These are phyloP conservation scores for Salix udensis DNA, from an alignment of 345 rosid genomes.

Conservation along the genomic window DNA sequence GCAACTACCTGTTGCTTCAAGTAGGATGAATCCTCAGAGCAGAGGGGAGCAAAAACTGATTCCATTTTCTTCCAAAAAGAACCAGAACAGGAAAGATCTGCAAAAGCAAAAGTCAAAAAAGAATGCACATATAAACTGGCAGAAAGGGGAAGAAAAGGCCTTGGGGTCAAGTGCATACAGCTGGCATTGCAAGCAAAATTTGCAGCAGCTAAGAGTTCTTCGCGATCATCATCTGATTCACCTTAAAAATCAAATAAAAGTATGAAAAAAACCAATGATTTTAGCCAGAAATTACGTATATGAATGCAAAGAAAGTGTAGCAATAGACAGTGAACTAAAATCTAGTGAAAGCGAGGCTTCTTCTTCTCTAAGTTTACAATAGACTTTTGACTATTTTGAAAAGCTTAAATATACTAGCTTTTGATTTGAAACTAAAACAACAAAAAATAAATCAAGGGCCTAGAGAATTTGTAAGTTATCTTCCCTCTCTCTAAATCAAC, in stretches of 20 bases:
- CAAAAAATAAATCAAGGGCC: neutral
- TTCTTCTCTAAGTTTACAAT: neutral
- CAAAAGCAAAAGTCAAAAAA: conserved; percentile 7
- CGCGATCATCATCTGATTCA: conserved; percentile 51
- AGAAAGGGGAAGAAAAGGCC: neutral
- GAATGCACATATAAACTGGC: neutral
- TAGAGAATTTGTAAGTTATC: neutral
- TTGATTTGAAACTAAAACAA: neutral
- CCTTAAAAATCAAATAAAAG: conserved; percentile 27
- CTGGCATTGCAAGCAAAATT: conserved; percentile 43
- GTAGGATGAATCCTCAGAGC: conserved; percentile 33
- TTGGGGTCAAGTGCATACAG: conserved; percentile 29
- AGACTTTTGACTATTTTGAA: neutral
- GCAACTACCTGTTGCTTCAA: conserved; percentile 46
- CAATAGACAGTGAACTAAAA: neutral
- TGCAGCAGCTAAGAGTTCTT: conserved; percentile 52
- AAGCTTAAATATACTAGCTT: neutral
- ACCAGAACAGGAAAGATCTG: conserved; percentile 46
- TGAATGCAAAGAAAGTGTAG: neutral
- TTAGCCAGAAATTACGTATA: neutral
- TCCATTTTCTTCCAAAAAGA: conserved; percentile 54
- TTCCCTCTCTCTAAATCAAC: neutral
- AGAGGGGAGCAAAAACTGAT: conserved; percentile 31
- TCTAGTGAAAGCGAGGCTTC: neutral
- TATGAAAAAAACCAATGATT: neutral